Conservation (phyloP, 768 basidiomycete genomes). For the Dioszegia crocea region DNA sequence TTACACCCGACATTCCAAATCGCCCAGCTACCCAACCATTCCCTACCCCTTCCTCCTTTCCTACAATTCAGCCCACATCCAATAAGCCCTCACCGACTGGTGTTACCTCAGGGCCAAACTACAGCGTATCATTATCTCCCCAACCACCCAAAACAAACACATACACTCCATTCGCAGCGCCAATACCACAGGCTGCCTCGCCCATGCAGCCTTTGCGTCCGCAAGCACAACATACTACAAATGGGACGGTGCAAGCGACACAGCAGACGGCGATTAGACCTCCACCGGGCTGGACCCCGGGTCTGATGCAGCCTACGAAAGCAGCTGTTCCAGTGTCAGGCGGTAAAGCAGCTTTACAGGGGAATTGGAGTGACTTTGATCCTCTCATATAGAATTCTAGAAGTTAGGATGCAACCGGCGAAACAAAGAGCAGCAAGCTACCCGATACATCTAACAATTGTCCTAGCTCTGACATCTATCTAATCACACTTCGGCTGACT, state of each 20-base stretch:
- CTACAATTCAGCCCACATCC: slow-evolving; percentile 21
- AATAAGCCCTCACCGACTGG: not conserved
- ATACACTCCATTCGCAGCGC: too few relatives aligned
- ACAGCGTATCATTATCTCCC: slow-evolving; percentile 41
- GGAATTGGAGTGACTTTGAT: slow-evolving; percentile 48
- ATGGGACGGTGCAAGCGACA: not conserved
- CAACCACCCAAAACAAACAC: slow-evolving; percentile 14
- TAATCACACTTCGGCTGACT: not conserved
- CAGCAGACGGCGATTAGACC: slow-evolving; percentile 24
- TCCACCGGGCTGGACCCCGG: slow-evolving; percentile 39
- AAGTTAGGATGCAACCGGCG: not conserved
- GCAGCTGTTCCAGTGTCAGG: slow-evolving; percentile 21
- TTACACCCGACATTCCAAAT: not conserved
- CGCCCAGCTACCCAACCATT: slow-evolving; percentile 3
- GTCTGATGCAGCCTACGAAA: slow-evolving; percentile 41
- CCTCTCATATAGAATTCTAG: slow-evolving; percentile 32
- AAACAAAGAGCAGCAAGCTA: not conserved
- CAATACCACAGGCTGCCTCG: too few relatives aligned
- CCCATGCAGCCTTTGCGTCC: not conserved
- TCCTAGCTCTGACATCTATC: not conserved
- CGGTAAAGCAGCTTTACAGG: slow-evolving; percentile 3
- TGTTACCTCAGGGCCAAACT: slow-evolving; percentile 33
- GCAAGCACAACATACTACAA: not conserved
- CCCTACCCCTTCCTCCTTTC: not conserved
- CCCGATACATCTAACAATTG: not conserved